phyloP scores from a whole-genome alignment of 306 rosid species.

The Hippophae tibetana region DNA sequence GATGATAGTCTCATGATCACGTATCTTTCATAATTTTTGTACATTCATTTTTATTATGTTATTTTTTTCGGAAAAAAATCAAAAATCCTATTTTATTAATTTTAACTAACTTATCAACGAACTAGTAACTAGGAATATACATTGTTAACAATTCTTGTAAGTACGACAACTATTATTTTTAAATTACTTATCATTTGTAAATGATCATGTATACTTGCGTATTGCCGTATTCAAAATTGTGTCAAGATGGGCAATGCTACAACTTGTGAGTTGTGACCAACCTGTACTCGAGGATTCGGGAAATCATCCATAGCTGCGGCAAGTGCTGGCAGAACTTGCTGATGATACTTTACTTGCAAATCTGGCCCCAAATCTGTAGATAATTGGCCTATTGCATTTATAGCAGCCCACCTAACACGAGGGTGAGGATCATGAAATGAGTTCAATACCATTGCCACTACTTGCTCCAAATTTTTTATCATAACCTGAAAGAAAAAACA shows the following conservation, averaged over 20 bases:
- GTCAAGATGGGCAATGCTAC: not conserved
- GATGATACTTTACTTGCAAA: constrained; percentile 79
- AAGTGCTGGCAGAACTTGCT: constrained; percentile 76
- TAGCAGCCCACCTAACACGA: constrained; percentile 99
- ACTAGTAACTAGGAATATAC: too few species aligned
- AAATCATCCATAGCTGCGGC: constrained; percentile 95
- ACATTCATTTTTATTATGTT: too few species aligned
- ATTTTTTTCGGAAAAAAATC: too few species aligned
- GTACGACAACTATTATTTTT: too few species aligned
- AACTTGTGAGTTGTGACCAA: constrained; percentile 13
- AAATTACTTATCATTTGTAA: too few species aligned
- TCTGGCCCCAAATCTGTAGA: constrained; percentile 99
- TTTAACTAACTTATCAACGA: too few species aligned
- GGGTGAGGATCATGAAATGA: constrained; percentile 93
- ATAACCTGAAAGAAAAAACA: constrained; percentile 50
- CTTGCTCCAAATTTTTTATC: constrained; percentile 88
- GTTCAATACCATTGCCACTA: constrained; percentile 91
- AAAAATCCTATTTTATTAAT: too few species aligned
- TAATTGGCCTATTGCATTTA: constrained; percentile 90
- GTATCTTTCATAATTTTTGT: too few species aligned
- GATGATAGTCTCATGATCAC: too few species aligned
- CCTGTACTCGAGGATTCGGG: constrained; percentile 98
- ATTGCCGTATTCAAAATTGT: too few species aligned
- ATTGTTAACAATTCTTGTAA: too few species aligned
- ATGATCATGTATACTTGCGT: too few species aligned